Percentiles rank a stretch among this genome's conserved stretches.
phyloP scores from a whole-genome alignment of 371 early-diverging fungal species.

The Lichtheimia ramosa region DNA sequence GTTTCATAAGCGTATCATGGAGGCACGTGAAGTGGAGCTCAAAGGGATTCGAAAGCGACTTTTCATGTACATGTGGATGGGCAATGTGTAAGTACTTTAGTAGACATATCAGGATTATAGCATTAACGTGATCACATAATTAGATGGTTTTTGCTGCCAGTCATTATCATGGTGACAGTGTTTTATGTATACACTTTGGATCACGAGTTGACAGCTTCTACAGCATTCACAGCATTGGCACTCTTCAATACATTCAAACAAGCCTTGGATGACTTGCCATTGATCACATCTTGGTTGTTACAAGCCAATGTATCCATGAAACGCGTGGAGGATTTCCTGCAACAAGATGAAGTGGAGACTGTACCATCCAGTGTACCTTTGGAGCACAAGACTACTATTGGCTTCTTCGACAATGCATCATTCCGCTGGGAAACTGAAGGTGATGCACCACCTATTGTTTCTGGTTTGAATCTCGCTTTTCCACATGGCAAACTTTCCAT shows the following conservation, averaged over 20 bases:
- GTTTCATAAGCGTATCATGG: slow-evolving; percentile 55
- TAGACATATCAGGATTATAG: no score
- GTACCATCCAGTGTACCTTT: background rate
- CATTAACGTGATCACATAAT: slow-evolving; percentile 20
- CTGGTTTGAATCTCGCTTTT: slow-evolving; percentile 57
- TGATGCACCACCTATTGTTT: slow-evolving; percentile 42
- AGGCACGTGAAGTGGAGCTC: slow-evolving; percentile 52
- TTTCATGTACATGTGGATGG: slow-evolving; percentile 44
- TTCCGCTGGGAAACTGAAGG: slow-evolving; percentile 48
- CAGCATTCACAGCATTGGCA: slow-evolving; percentile 62
- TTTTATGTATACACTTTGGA: slow-evolving; percentile 55
- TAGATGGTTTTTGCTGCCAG: slow-evolving; percentile 52
- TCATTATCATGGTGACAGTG: slow-evolving; percentile 54
- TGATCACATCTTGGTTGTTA: slow-evolving; percentile 59
- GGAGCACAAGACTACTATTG: slow-evolving; percentile 22
- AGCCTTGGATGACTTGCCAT: slow-evolving; percentile 72
- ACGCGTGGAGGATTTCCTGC: slow-evolving; percentile 68
- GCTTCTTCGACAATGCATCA: slow-evolving; percentile 49
- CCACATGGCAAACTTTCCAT: slow-evolving; percentile 68
- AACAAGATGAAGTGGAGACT: slow-evolving; percentile 64
- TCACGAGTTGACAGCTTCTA: slow-evolving; percentile 57
- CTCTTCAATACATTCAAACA: slow-evolving; percentile 62
- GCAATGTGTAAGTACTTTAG: slow-evolving; percentile 14
- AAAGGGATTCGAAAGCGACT: slow-evolving; percentile 42
- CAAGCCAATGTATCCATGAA: slow-evolving; percentile 69